These are phyloP conservation scores for Gyromitra esculenta DNA, from an alignment of 2,329 filamentous ascomycete species.

Conservation along the genomic window DNA sequence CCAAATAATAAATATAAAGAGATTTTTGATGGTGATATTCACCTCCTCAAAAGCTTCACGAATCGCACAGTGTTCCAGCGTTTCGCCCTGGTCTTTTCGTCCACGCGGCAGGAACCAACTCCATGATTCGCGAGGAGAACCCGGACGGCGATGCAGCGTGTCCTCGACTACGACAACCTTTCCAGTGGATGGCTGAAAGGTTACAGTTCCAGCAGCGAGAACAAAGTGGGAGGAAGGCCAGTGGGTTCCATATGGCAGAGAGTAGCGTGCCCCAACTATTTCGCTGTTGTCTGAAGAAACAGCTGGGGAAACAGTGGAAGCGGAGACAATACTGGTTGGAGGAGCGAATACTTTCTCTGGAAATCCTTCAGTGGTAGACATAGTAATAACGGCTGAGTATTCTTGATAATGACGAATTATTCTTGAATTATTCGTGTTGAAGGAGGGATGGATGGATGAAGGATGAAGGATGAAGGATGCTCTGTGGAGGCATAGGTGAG, in stretches of 20 bases:
- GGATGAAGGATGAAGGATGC: too few species aligned
- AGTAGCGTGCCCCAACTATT: not conserved
- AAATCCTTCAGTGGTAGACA: conserved; percentile 12
- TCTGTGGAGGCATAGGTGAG: not conserved
- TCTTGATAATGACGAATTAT: not conserved
- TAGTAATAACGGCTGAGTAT: not conserved
- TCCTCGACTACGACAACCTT: conserved; percentile 44
- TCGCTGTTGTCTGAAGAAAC: not conserved
- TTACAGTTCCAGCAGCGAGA: conserved; percentile 48
- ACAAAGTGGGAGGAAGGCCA: conserved; percentile 50
- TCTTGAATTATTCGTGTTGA: too few species aligned
- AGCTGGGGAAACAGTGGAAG: too few species aligned
- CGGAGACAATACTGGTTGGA: not conserved
- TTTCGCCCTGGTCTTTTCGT: conserved; percentile 57
- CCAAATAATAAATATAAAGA: not conserved
- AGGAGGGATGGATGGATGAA: too few species aligned
- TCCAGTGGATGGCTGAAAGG: conserved; percentile 38
- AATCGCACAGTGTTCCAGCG: conserved; percentile 55
- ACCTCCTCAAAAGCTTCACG: conserved; percentile 58
- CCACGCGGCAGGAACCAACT: conserved; percentile 57
- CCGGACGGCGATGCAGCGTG: not conserved
- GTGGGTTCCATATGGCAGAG: conserved; percentile 21
- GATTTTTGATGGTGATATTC: not conserved
- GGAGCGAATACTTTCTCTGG: not conserved
- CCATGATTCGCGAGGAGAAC: not conserved